Conservation (phyloP, 179 eudicot species). For the Camellia oleifera region DNA sequence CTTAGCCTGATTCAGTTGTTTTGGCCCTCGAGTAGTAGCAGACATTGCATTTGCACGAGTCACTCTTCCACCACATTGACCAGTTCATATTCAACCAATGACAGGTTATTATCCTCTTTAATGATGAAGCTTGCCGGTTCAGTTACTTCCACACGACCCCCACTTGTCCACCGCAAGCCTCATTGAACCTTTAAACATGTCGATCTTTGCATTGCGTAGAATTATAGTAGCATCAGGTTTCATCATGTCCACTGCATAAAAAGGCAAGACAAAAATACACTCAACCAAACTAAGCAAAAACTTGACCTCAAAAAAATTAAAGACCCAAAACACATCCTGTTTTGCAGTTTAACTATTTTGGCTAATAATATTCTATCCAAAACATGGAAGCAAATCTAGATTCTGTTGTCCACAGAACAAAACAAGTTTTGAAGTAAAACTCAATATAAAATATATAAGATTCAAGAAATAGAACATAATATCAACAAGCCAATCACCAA, state of each 20-base stretch:
- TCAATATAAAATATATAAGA: too few relatives aligned
- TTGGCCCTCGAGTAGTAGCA: slow-evolving; percentile 6
- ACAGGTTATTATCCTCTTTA: slow-evolving; percentile 11
- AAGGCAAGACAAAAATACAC: background rate
- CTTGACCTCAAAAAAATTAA: background rate
- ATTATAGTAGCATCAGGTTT: slow-evolving; percentile 31
- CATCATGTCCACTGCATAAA: slow-evolving; percentile 36
- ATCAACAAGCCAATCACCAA: background rate
- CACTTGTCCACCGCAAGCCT: slow-evolving; percentile 47
- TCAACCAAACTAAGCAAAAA: background rate
- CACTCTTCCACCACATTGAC: slow-evolving; percentile 43
- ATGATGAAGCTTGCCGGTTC: slow-evolving; percentile 40
- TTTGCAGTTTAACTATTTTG: background rate
- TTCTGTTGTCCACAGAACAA: background rate
- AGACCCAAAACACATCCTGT: background rate
- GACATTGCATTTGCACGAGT: background rate
- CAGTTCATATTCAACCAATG: slow-evolving; percentile 16
- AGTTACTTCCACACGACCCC: slow-evolving; percentile 45
- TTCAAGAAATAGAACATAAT: too few relatives aligned
- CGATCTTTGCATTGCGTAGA: slow-evolving; percentile 42
- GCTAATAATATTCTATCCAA: background rate
- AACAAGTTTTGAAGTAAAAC: background rate
- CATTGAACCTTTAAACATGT: slow-evolving; percentile 50
- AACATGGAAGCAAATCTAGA: background rate
- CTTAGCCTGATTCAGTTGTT: slow-evolving; percentile 24